A percentile compares a stretch with the other conserved stretches of the same genome.
Evolutionary conservation across 129 eudicot species (phyloP).

Genomic region (Apium graveolens): DNA sequence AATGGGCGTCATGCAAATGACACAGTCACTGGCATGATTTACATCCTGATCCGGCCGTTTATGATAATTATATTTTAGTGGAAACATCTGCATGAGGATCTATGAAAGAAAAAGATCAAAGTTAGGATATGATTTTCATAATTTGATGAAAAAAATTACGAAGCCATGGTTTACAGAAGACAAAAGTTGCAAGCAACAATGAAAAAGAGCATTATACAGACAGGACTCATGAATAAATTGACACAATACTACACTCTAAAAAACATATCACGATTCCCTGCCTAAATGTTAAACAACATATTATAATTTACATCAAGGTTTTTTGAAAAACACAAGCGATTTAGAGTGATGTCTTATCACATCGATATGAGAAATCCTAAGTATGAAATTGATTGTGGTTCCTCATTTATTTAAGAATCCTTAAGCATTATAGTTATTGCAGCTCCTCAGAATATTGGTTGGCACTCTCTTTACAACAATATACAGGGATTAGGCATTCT

Average conservation of each 20-base stretch:
- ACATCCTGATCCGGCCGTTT: conserved; percentile 51
- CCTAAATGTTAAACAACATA: too few species aligned
- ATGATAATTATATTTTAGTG: conserved; percentile 72
- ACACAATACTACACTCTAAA: too few species aligned
- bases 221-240: too few species aligned
- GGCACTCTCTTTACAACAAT: not conserved
- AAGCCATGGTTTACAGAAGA: not conserved
- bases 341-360: too few species aligned
- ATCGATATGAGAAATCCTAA: too few species aligned
- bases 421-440: not conserved
- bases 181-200: not conserved
- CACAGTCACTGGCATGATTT: conserved; percentile 56
- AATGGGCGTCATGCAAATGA: conserved; percentile 90
- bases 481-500: not conserved
- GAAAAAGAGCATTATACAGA: not conserved
- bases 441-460: not conserved
- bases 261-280: too few species aligned
- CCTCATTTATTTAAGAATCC: too few species aligned
- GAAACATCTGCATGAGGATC: conserved; percentile 60
- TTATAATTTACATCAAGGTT: too few species aligned
- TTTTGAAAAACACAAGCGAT: too few species aligned
- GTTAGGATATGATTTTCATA: too few species aligned
- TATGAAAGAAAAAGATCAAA: not conserved
- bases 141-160: too few species aligned
- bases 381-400: too few species aligned